Conservation (phyloP, 371 early-diverging fungal genomes). For the Mucor sp. region DNA sequence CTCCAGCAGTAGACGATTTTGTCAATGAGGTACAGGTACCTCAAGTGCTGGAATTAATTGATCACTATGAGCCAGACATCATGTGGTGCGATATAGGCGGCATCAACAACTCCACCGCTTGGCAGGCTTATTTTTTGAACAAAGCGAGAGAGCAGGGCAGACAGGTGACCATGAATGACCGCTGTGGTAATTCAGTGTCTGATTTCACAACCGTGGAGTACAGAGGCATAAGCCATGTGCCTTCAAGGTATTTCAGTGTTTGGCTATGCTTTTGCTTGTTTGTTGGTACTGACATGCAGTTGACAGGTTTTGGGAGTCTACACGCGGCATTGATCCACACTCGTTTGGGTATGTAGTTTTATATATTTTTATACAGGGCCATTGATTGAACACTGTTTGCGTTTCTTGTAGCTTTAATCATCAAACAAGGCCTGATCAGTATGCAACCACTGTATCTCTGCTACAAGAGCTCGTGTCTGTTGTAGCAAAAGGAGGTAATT, state of each 20-base stretch:
- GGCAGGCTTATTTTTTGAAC: slow-evolving; percentile 35
- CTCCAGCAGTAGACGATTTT: slow-evolving; percentile 19
- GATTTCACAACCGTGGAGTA: slow-evolving; percentile 26
- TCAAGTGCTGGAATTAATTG: slow-evolving; percentile 33
- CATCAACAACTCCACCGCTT: slow-evolving; percentile 37
- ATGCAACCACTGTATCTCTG: slow-evolving; percentile 22
- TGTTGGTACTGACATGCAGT: neutral
- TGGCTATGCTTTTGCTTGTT: neutral
- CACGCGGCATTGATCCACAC: slow-evolving; percentile 24
- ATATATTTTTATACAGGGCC: too few species aligned
- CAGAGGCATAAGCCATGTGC: slow-evolving; percentile 1
- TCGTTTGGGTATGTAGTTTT: slow-evolving; percentile 19
- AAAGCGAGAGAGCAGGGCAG: slow-evolving; percentile 10
- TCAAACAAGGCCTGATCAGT: slow-evolving; percentile 27
- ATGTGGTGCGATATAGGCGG: slow-evolving; percentile 48
- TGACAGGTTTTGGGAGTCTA: slow-evolving; percentile 22
- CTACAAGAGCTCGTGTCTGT: slow-evolving; percentile 28
- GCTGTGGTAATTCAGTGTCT: slow-evolving; percentile 19
- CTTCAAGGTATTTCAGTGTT: slow-evolving; percentile 9
- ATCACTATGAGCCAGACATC: slow-evolving; percentile 28
- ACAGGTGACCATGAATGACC: slow-evolving; percentile 24
- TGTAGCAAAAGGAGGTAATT: slow-evolving; percentile 35
- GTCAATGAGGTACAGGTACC: slow-evolving; percentile 41
- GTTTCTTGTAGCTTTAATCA: slow-evolving; percentile 22
- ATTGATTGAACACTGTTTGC: neutral